These are phyloP conservation scores for Pseudogymnoascus sp. DNA, from an alignment of 2,329 filamentous ascomycete genomes.

Conservation along the genomic window DNA sequence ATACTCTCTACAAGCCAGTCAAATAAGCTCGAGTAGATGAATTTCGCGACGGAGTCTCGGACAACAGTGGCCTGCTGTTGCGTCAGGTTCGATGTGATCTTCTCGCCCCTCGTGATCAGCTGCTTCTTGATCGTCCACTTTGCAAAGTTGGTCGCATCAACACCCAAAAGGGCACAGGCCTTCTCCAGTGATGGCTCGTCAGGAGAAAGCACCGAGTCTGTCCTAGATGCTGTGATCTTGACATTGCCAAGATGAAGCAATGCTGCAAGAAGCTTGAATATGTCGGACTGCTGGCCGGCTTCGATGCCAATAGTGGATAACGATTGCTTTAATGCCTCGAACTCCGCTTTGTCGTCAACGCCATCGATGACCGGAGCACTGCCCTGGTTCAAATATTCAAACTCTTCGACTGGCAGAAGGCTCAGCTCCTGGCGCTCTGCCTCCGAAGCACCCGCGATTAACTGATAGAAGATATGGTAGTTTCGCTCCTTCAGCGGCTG, in stretches of 20 bases:
- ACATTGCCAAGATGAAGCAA: conserved; percentile 92
- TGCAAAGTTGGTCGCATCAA: conserved; percentile 77
- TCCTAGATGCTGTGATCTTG: conserved; percentile 85
- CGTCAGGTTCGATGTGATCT: conserved; percentile 91
- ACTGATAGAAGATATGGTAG: conserved; percentile 98
- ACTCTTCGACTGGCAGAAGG: conserved; percentile 77
- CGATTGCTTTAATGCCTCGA: conserved; percentile 78
- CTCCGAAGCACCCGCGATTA: conserved; percentile 85
- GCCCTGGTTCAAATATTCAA: conserved; percentile 94
- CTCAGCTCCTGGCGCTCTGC: conserved; percentile 72
- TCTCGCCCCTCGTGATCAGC: conserved; percentile 89
- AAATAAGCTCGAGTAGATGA: conserved; percentile 95
- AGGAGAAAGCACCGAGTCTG: conserved; percentile 74
- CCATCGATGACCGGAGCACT: conserved; percentile 86
- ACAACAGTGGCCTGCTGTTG: conserved; percentile 92
- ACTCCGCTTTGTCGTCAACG: conserved; percentile 92
- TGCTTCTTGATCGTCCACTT: conserved; percentile 99
- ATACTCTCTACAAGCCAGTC: conserved; percentile 99
- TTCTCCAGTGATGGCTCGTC: conserved; percentile 75
- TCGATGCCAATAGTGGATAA: conserved; percentile 81
- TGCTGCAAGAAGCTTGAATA: conserved; percentile 85
- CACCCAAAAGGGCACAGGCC: conserved; percentile 79
- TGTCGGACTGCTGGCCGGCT: conserved; percentile 65
- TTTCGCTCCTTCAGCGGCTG: conserved; percentile 96
- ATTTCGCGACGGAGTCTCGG: conserved; percentile 95